phyloP scores from a whole-genome alignment of 768 basidiomycete species.

The Termitomyces sp. region DNA sequence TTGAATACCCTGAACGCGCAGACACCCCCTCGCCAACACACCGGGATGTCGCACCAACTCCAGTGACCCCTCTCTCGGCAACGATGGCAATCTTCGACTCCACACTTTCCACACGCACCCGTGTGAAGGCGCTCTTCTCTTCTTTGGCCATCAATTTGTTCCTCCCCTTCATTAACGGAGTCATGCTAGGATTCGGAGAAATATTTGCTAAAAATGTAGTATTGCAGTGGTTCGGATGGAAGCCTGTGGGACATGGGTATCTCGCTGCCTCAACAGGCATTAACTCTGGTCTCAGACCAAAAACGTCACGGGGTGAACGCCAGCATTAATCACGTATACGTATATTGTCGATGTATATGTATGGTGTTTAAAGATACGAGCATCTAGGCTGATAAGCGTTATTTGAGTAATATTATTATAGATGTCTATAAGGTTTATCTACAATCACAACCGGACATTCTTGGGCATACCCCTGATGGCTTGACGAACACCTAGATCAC shows the following conservation, averaged over 20 bases:
- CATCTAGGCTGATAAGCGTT: background rate
- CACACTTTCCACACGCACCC: slow-evolving; percentile 59
- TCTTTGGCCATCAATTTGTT: slow-evolving; percentile 79
- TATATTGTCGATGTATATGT: background rate
- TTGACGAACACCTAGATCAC: slow-evolving; percentile 78
- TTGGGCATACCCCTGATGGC: slow-evolving; percentile 73
- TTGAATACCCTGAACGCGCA: slow-evolving; percentile 64
- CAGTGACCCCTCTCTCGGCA: slow-evolving; percentile 35
- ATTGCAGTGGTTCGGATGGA: slow-evolving; percentile 49
- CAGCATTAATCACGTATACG: slow-evolving; percentile 2
- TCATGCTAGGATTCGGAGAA: slow-evolving; percentile 96
- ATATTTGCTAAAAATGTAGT: slow-evolving; percentile 83
- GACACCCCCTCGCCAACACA: slow-evolving; percentile 40
- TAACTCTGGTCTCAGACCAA: slow-evolving; percentile 11
- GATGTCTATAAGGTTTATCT: background rate
- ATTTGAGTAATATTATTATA: background rate
- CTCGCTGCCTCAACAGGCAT: slow-evolving; percentile 33
- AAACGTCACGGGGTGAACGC: slow-evolving; percentile 17
- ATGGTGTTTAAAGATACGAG: too few species aligned
- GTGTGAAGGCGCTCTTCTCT: slow-evolving; percentile 62
- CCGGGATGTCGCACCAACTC: slow-evolving; percentile 17
- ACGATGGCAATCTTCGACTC: slow-evolving; percentile 70
- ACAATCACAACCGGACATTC: slow-evolving; percentile 53
- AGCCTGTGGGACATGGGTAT: slow-evolving; percentile 25
- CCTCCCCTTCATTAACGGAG: slow-evolving; percentile 87